Evolutionary conservation across 2,329 filamentous ascomycete genomes (phyloP).

Genomic region (Huntiella omanensis): DNA sequence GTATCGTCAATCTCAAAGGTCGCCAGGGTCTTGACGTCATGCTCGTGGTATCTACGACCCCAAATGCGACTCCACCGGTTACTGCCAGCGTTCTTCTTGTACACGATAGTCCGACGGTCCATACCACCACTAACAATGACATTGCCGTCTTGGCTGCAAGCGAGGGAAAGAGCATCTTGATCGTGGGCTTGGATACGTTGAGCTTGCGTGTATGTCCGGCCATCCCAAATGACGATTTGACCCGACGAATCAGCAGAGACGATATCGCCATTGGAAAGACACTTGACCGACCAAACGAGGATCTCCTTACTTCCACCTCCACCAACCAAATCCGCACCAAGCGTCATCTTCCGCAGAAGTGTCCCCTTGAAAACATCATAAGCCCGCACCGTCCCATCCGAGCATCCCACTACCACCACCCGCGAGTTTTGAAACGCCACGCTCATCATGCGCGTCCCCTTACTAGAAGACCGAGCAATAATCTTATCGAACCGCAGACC

Average conservation of each 20-base stretch:
- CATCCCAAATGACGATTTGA: conserved; percentile 84
- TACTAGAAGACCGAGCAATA: conserved; percentile 56
- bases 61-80: conserved; percentile 69
- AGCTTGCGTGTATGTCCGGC: conserved; percentile 71
- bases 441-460: conserved; percentile 77
- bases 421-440: conserved; percentile 75
- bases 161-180: conserved; percentile 79
- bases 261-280: conserved; percentile 70
- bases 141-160: conserved; percentile 59
- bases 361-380: conserved; percentile 70
- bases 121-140: conserved; percentile 80
- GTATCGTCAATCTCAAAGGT: conserved; percentile 69
- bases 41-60: conserved; percentile 71
- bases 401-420: conserved; percentile 73
- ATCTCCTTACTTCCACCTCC: conserved; percentile 53
- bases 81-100: conserved; percentile 45
- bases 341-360: conserved; percentile 61
- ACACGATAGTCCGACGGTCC: conserved; percentile 71
- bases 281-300: conserved; percentile 86
- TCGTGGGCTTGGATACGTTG: conserved; percentile 77
- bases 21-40: conserved; percentile 90
- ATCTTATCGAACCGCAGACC: conserved; percentile 65
- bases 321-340: conserved; percentile 59
- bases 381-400: conserved; percentile 85
- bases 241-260: conserved; percentile 90